Evolutionary conservation across 2,329 filamentous ascomycete genomes (phyloP).

Genomic region (Colletotrichum falcatum): DNA sequence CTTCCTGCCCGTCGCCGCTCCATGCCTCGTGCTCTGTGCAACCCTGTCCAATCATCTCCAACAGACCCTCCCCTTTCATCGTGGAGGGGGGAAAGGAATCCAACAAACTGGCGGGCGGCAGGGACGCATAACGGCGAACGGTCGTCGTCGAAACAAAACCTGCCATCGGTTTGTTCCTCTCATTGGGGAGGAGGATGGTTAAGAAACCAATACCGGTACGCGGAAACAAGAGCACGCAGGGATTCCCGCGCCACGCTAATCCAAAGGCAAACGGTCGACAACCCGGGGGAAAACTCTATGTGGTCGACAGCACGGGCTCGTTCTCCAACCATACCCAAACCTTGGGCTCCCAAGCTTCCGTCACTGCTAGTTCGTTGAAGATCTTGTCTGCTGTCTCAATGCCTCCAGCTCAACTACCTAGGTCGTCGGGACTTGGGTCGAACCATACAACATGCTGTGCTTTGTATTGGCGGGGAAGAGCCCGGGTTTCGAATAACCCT

Average conservation of each 20-base stretch:
- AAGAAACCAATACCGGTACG: background rate
- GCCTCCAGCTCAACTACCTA: background rate
- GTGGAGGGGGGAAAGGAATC: background rate
- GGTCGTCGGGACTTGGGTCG: background rate
- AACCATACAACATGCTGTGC: background rate
- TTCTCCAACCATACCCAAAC: background rate
- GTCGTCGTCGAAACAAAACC: constrained; percentile 38
- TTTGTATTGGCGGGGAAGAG: background rate
- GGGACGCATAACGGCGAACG: constrained; percentile 25
- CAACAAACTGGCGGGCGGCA: constrained; percentile 5
- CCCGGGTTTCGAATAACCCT: constrained; percentile 25
- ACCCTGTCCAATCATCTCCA: background rate
- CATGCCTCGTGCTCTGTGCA: background rate
- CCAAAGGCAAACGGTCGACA: constrained; percentile 1
- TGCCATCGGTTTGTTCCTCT: constrained; percentile 19
- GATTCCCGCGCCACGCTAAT: constrained; percentile 10
- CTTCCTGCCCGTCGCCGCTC: background rate
- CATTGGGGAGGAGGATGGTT: background rate
- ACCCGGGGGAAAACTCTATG: background rate
- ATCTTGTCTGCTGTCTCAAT: background rate
- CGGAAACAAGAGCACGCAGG: constrained; percentile 15
- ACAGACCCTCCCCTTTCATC: background rate
- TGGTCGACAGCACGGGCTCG: background rate
- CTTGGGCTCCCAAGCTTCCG: background rate
- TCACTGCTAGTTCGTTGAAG: background rate